These are phyloP conservation scores for Bathelium albidoporum DNA, from an alignment of 495 filamentous ascomycete genomes.

Conservation along the genomic window DNA sequence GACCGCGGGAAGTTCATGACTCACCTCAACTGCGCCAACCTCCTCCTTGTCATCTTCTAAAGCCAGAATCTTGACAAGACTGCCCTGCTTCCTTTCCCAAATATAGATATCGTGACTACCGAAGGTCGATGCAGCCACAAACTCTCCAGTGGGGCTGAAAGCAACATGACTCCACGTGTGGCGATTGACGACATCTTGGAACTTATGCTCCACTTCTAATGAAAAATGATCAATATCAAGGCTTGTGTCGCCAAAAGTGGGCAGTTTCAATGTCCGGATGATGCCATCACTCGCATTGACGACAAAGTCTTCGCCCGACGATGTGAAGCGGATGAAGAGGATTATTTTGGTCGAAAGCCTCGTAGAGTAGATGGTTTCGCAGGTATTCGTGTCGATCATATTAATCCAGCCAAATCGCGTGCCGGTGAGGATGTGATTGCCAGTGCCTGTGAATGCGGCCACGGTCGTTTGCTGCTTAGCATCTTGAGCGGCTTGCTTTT, in stretches of 20 bases:
- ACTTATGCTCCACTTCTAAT: constrained; percentile 91
- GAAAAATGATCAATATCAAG: constrained; percentile 62
- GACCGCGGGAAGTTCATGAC: no score
- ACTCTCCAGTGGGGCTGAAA: constrained; percentile 78
- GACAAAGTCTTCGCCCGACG: constrained; percentile 74
- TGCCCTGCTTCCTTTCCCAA: constrained; percentile 92
- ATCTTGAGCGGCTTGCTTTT: constrained; percentile 82
- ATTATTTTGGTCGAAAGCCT: constrained; percentile 80
- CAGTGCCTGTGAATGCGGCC: constrained; percentile 72
- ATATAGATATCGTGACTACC: constrained; percentile 98
- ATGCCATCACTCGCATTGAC: constrained; percentile 87
- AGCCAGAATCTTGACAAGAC: constrained; percentile 69
- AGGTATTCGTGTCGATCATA: constrained; percentile 68
- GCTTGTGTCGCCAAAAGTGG: constrained; percentile 46
- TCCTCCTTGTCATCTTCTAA: constrained; percentile 93
- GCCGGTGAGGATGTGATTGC: constrained; percentile 78
- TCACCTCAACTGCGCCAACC: constrained; percentile 70
- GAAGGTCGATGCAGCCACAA: constrained; percentile 83
- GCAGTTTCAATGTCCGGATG: constrained; percentile 76
- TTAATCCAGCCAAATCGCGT: constrained; percentile 94
- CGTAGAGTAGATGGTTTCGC: constrained; percentile 71
- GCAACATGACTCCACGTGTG: constrained; percentile 92
- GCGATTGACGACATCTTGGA: constrained; percentile 92
- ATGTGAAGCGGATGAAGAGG: constrained; percentile 72
- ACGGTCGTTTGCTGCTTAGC: constrained; percentile 90